Evolutionary conservation across 345 rosid species (phyloP), one percentile per base, ranked within the genome.

Genomic region (Moricandia arvensis): DNA sequence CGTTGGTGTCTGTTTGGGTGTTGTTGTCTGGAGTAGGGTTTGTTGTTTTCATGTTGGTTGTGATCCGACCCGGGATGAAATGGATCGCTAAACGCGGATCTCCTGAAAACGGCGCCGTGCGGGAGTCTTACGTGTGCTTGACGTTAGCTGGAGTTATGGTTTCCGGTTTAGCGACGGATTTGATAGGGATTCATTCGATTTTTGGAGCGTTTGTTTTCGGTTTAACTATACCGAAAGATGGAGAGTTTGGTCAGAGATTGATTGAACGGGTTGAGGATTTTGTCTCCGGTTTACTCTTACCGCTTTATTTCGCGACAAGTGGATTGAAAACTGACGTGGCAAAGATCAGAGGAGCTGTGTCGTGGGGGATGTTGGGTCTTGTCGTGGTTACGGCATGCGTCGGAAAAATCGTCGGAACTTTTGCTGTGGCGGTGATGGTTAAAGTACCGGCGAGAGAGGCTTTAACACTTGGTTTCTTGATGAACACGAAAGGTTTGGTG

Each of bases 151-250:
- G 96, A 6, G 97, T 90, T 1, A 79, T 91, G 91, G 86, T 87
- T n/a, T 86, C 94, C 3, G 97, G 94, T 12, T 86, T 91, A 59
- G 67, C 82, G 57, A 91, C 97, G 2, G 89, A 93, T 68, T 18
- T 87, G 0, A 93, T 93, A 12, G 96, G 96, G 7, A 90, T 91
- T 75, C 98, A 93, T 58, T 82, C 94, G 1, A 90, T 93, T 10
- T 93, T 93, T 26, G 97, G 97, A 0, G 97, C 88, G 1, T 93
- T 91, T 69, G 87, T 89, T 29, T 88, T 93, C 66, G 98, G 97
- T 59, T 54, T 93, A 10, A 87, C 87, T 0, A 90, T 91, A 49
- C 97, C 97, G 2, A 91, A 91, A 83, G 97, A 85, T 59, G 96
- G 97, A 34, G 82, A 82, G 12, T 90, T 90, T 10, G 93, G 90